These are phyloP conservation scores for Pseudotulostoma volvatum DNA, from an alignment of 495 filamentous ascomycete species.

Conservation along the genomic window DNA sequence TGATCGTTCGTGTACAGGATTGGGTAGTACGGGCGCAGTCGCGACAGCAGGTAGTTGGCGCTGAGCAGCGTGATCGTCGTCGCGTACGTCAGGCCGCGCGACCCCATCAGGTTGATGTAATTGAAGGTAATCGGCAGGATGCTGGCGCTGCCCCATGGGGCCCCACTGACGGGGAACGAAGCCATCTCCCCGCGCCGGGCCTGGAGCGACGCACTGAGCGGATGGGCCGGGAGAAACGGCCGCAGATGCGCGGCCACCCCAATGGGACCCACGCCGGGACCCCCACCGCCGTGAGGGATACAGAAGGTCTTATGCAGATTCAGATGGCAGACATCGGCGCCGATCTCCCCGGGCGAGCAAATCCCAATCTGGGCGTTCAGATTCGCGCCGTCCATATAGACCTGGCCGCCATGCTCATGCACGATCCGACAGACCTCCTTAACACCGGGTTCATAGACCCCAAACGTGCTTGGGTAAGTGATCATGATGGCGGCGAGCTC, in stretches of 20 bases:
- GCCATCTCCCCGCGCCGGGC: constrained; percentile 43
- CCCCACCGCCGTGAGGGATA: constrained; percentile 93
- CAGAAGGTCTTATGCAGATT: constrained; percentile 99
- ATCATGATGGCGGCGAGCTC: constrained; percentile 94
- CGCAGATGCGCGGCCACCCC: constrained; percentile 74
- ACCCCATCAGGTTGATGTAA: constrained; percentile 96
- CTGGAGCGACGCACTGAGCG: constrained; percentile 35
- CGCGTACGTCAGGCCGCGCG: constrained; percentile 75
- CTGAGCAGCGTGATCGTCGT: constrained; percentile 91
- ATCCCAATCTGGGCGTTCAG: constrained; percentile 98
- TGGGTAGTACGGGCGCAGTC: constrained; percentile 74
- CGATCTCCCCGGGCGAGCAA: constrained; percentile 92
- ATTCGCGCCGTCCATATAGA: constrained; percentile 99
- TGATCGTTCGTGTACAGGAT: constrained; percentile 86
- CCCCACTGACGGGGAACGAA: constrained; percentile 60
- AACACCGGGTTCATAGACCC: constrained; percentile 85
- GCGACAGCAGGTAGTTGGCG: constrained; percentile 92
- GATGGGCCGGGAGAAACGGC: constrained; percentile 64
- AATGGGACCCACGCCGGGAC: constrained; percentile 89
- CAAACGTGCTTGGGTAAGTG: constrained; percentile 94
- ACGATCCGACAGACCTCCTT: constrained; percentile 77
- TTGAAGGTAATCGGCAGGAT: constrained; percentile 96
- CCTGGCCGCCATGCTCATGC: constrained; percentile 78
- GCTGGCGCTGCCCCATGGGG: constrained; percentile 80
- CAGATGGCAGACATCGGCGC: constrained; percentile 93